Conservation (phyloP, 208 protist genomes). For the Trypanosoma boissoni region DNA sequence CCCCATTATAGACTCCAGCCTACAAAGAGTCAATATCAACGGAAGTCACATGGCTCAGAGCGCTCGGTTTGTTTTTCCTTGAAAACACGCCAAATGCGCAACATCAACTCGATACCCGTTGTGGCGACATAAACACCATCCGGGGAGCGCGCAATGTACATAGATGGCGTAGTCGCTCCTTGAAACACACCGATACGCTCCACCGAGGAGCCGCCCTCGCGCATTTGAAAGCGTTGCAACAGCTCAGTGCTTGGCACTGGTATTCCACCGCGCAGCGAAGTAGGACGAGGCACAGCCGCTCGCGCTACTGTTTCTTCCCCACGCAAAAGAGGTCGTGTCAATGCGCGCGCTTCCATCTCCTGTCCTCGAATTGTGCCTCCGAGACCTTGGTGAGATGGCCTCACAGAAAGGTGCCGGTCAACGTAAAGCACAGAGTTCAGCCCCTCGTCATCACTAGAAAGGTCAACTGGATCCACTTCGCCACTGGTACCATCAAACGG, state of each 20-base stretch:
- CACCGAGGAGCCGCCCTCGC: constrained; percentile 10
- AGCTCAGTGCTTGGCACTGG: neutral
- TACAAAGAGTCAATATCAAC: constrained; percentile 19
- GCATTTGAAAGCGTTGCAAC: constrained; percentile 21
- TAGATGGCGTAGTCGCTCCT: neutral
- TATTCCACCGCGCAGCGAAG: neutral
- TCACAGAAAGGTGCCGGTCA: constrained; percentile 10
- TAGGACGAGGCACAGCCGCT: neutral
- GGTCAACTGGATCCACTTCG: constrained; percentile 1
- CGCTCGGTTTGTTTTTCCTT: neutral
- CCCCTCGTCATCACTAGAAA: constrained; percentile 19
- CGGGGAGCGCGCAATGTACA: constrained; percentile 22
- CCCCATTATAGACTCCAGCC: constrained; percentile 5
- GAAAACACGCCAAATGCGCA: constrained; percentile 25
- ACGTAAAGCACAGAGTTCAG: constrained; percentile 11
- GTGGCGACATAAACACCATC: constrained; percentile 15
- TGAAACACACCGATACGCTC: constrained; percentile 8
- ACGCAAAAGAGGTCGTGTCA: neutral
- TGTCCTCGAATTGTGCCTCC: neutral
- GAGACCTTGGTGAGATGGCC: neutral
- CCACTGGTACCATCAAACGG: too few relatives aligned
- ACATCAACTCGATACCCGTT: constrained; percentile 13
- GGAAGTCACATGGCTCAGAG: constrained; percentile 11
- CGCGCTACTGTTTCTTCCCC: neutral
- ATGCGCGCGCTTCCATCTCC: neutral